These are phyloP conservation scores for Rubia peregrina DNA, from an alignment of 305 asterid species.

Conservation along the genomic window DNA sequence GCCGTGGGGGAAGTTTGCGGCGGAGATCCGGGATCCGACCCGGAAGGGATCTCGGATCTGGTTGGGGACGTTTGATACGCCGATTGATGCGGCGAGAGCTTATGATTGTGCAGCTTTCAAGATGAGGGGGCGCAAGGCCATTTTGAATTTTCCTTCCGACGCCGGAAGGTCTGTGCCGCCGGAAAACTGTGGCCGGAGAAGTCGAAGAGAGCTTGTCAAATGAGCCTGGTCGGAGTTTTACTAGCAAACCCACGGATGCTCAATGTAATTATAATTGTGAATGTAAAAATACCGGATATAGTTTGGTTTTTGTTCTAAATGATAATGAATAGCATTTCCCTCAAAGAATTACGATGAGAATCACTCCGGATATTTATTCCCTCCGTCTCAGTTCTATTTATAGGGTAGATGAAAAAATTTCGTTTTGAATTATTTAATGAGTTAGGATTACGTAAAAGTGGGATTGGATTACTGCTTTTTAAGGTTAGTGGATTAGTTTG, in stretches of 20 bases:
- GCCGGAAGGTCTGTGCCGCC: constrained; percentile 53
- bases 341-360: too few species aligned
- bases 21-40: constrained; percentile 68
- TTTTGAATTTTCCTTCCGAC: constrained; percentile 56
- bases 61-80: constrained; percentile 60
- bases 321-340: too few species aligned
- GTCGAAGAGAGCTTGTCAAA: constrained; percentile 23
- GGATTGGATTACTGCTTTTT: too few species aligned
- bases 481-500: too few species aligned
- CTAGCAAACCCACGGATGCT: background rate
- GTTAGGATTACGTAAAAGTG: too few species aligned
- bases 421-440: too few species aligned
- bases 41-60: constrained; percentile 57
- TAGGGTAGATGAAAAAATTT: too few species aligned
- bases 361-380: too few species aligned
- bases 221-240: background rate
- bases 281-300: too few species aligned
- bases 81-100: constrained; percentile 65
- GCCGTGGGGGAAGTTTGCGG: constrained; percentile 73
- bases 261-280: background rate
- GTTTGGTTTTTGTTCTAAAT: too few species aligned
- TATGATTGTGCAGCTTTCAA: constrained; percentile 67
- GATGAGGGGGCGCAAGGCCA: constrained; percentile 57
- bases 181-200: constrained; percentile 31
- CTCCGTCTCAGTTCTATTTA: too few species aligned